These are phyloP conservation scores for Wickerhamomyces sp. DNA, from an alignment of 1,139 yeast species.

Conservation along the genomic window DNA sequence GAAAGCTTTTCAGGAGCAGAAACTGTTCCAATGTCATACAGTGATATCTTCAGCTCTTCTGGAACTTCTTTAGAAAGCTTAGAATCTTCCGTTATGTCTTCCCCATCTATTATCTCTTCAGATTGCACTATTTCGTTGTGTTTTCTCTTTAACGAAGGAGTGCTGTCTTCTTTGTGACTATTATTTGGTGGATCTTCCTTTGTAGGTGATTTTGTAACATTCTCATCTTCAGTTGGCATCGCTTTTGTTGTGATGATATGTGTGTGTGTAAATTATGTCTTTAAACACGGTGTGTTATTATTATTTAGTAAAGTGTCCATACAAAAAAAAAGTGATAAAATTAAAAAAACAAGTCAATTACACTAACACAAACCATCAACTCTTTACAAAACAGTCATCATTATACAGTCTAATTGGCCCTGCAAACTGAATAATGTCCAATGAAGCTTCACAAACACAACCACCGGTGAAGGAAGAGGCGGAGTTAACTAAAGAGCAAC, in stretches of 20 bases:
- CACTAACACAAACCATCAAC: neutral
- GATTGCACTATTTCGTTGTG: conserved; percentile 1
- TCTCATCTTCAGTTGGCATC: too few relatives aligned
- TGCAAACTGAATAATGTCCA: too few relatives aligned
- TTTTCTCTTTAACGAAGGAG: neutral
- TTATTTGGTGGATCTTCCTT: too few relatives aligned
- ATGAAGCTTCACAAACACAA: neutral
- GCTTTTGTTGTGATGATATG: too few relatives aligned
- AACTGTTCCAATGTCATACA: conserved; percentile 12
- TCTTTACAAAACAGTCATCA: too few relatives aligned
- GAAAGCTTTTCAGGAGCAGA: conserved; percentile 22
- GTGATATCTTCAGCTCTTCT: conserved; percentile 19
- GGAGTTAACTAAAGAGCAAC: conserved; percentile 6
- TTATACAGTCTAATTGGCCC: too few relatives aligned
- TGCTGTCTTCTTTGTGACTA: neutral
- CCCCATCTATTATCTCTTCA: conserved; percentile 4
- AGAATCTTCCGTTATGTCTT: conserved; percentile 4
- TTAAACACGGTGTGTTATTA: too few relatives aligned
- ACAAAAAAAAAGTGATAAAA: neutral
- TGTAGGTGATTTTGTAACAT: too few relatives aligned
- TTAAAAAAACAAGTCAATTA: neutral
- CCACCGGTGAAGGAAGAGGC: conserved; percentile 2
- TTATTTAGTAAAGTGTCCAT: too few relatives aligned
- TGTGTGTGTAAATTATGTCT: too few relatives aligned
- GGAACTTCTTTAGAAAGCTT: conserved; percentile 17